A percentile compares a stretch with the other conserved stretches of the same genome.
Evolutionary conservation across 805 yeast genomes (phyloP).

Genomic region (Pichia californica): DNA sequence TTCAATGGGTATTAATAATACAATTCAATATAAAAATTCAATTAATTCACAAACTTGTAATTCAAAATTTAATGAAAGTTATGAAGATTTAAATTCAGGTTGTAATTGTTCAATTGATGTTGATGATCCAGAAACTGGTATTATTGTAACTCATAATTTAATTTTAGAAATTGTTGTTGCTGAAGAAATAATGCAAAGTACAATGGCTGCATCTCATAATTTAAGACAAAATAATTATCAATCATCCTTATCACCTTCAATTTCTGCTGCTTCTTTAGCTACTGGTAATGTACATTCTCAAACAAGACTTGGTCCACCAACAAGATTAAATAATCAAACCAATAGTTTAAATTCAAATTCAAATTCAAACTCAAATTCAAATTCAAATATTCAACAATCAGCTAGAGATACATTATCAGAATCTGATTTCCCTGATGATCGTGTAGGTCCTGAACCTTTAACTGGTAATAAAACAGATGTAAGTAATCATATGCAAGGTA

Average conservation of each 20-base stretch:
- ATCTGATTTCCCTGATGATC: conserved; percentile 19
- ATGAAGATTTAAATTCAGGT: conserved; percentile 27
- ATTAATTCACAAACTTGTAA: conserved; percentile 30
- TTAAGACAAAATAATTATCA: conserved; percentile 7
- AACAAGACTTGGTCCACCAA: conserved; percentile 3
- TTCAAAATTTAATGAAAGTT: conserved; percentile 20
- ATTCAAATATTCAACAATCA: no score
- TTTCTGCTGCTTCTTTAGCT: conserved; percentile 16
- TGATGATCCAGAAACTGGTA: conserved; percentile 73
- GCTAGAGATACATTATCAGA: conserved; percentile 5
- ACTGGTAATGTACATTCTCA: conserved; percentile 6
- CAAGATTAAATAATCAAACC: no score
- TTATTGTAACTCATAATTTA: conserved; percentile 67
- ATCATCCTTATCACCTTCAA: conserved; percentile 7
- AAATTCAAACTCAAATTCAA: no score
- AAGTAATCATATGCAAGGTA: conserved; percentile 39
- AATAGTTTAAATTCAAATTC: not conserved
- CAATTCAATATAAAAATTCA: conserved; percentile 22
- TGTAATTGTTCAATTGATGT: conserved; percentile 68
- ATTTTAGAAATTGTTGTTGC: conserved; percentile 90
- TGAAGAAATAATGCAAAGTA: conserved; percentile 61
- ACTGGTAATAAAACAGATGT: conserved; percentile 25
- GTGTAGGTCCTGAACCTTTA: conserved; percentile 28
- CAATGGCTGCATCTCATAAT: conserved; percentile 17
- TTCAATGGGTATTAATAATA: conserved; percentile 38